Conservation (phyloP, 1,284 basidiomycete species). For the Irpex sp. region DNA sequence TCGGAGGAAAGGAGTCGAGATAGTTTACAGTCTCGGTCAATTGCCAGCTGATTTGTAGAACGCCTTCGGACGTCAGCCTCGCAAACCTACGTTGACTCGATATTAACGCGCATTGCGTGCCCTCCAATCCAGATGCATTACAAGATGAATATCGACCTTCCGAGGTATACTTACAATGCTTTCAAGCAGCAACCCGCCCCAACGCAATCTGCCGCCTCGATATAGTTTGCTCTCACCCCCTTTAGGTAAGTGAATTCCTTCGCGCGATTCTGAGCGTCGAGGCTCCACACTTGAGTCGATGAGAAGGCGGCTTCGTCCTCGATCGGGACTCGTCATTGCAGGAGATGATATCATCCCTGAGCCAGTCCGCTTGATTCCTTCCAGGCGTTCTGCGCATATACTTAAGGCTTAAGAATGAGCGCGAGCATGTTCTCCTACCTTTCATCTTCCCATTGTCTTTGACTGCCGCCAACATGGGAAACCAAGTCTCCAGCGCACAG, state of each 20-base stretch:
- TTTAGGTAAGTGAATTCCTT: not conserved
- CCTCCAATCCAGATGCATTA: no score
- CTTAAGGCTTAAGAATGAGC: not conserved
- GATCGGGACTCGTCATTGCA: conserved; percentile 1
- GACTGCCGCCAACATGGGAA: conserved; percentile 18
- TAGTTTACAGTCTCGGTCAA: no score
- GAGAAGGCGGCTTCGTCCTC: not conserved
- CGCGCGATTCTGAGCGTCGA: not conserved
- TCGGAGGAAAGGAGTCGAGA: no score
- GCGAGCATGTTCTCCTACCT: no score
- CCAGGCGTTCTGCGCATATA: no score
- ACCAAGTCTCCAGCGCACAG: conserved; percentile 24
- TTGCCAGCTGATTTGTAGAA: no score
- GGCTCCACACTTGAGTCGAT: not conserved
- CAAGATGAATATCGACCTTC: no score
- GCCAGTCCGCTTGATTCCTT: not conserved
- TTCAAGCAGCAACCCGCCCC: not conserved
- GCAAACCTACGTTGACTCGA: no score
- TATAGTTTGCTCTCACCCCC: not conserved
- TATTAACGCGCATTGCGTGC: no score
- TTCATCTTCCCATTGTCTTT: not conserved
- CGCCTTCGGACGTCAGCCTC: no score
- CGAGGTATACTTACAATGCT: no score
- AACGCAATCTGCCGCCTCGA: not conserved
- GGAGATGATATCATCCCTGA: conserved; percentile 1